Conservation (phyloP, 352 stramenopile genomes). For the Sclerospora graminicola region DNA sequence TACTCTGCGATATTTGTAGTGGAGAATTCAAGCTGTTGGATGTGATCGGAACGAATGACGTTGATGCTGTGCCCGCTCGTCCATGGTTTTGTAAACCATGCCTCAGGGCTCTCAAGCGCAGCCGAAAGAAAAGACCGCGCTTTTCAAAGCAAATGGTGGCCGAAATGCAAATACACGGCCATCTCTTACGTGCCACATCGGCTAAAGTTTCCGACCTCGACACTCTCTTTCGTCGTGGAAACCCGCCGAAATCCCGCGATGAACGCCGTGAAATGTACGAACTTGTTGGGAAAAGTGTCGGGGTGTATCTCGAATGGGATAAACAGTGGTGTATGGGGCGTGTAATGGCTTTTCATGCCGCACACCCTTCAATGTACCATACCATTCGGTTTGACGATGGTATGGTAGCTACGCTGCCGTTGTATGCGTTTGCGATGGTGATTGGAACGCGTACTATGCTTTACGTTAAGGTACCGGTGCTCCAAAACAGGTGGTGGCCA, state of each 20-base stretch:
- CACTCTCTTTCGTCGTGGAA: constrained; percentile 30
- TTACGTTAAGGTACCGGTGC: constrained; percentile 51
- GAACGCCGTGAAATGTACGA: constrained; percentile 44
- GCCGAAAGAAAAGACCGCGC: constrained; percentile 64
- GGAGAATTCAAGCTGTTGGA: constrained; percentile 65
- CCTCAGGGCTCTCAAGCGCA: constrained; percentile 56
- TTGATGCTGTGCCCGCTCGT: constrained; percentile 29
- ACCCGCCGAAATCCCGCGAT: constrained; percentile 29
- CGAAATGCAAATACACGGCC: constrained; percentile 73
- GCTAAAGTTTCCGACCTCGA: constrained; percentile 50
- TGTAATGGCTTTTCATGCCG: constrained; percentile 48
- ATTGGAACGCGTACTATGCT: constrained; percentile 56
- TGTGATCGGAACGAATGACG: constrained; percentile 31
- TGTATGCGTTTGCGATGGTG: constrained; percentile 63
- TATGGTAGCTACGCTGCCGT: constrained; percentile 36
- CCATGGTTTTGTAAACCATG: constrained; percentile 71
- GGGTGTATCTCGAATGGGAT: constrained; percentile 61
- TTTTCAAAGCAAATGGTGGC: constrained; percentile 82
- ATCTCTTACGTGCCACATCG: constrained; percentile 49
- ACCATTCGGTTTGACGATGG: constrained; percentile 67
- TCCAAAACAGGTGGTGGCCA: constrained; percentile 66
- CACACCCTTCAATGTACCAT: constrained; percentile 38
- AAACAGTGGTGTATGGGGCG: constrained; percentile 71
- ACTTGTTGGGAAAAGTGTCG: constrained; percentile 61
- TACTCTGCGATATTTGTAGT: constrained; percentile 74